Conservation (phyloP, 2,329 filamentous ascomycete species). For the Penicillium polonicum region DNA sequence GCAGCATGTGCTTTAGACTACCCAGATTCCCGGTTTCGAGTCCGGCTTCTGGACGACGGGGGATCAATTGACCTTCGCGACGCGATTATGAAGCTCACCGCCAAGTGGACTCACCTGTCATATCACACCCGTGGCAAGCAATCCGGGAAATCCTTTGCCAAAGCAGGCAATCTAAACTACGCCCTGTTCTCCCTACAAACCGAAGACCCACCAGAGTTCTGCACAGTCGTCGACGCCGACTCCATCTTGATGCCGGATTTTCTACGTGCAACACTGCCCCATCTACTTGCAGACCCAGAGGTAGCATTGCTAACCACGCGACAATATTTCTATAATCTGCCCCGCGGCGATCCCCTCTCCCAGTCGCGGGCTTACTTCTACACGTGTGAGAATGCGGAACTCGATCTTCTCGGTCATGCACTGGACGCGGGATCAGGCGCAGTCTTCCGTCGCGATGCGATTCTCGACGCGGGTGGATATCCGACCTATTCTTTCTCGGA, state of each 20-base stretch:
- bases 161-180: constrained; percentile 41
- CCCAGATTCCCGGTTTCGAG: constrained; percentile 52
- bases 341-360: constrained; percentile 30
- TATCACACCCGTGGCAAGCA: constrained; percentile 54
- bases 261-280: constrained; percentile 38
- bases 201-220: constrained; percentile 29
- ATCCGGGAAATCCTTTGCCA: constrained; percentile 32
- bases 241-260: constrained; percentile 38
- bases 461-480: constrained; percentile 34
- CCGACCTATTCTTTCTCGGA: constrained; percentile 38
- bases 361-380: constrained; percentile 36
- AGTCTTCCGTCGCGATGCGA: constrained; percentile 32
- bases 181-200: constrained; percentile 29
- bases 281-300: constrained; percentile 30
- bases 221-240: constrained; percentile 37
- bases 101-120: constrained; percentile 50
- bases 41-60: constrained; percentile 58
- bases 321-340: constrained; percentile 38
- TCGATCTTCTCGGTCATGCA: constrained; percentile 29
- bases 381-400: constrained; percentile 33
- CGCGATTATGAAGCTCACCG: constrained; percentile 41
- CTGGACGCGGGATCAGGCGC: constrained; percentile 39
- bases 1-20: constrained; percentile 58
- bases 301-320: constrained; percentile 35
- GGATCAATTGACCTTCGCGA: constrained; percentile 44